These are phyloP conservation scores for Pseudogymnoascus sp. DNA, from an alignment of 2,329 filamentous ascomycete genomes.

Conservation along the genomic window DNA sequence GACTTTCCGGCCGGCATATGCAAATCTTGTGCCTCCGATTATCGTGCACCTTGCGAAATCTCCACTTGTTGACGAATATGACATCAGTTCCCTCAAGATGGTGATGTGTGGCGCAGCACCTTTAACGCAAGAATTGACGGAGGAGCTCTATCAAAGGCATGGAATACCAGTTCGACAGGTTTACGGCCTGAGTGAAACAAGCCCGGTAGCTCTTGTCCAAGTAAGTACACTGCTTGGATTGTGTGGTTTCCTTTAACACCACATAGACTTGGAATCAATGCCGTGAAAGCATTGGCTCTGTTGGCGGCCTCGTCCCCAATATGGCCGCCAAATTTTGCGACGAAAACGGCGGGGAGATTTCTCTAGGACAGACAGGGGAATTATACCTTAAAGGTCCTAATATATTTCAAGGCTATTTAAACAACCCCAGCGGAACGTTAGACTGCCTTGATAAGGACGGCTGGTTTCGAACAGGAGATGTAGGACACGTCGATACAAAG, in stretches of 20 bases:
- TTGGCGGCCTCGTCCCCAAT: background rate
- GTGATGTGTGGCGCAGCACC: conserved; percentile 80
- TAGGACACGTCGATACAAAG: conserved; percentile 36
- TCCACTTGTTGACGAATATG: conserved; percentile 66
- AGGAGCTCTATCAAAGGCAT: conserved; percentile 63
- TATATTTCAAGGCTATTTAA: conserved; percentile 32
- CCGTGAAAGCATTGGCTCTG: background rate
- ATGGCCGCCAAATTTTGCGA: background rate
- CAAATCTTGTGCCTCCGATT: conserved; percentile 74
- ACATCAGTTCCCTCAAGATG: conserved; percentile 68
- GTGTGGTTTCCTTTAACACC: background rate
- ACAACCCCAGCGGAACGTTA: conserved; percentile 26
- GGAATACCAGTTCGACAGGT: conserved; percentile 77
- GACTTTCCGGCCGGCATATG: conserved; percentile 62
- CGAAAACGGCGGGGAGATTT: background rate
- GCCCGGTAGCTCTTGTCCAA: conserved; percentile 66
- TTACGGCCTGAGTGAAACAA: conserved; percentile 79
- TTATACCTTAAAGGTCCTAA: conserved; percentile 21
- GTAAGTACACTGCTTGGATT: conserved; percentile 22
- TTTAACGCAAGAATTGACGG: conserved; percentile 67
- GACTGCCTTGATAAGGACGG: conserved; percentile 24
- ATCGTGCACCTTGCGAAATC: conserved; percentile 71
- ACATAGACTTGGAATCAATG: conserved; percentile 38
- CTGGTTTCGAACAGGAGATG: conserved; percentile 35
- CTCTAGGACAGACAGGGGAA: conserved; percentile 12